A percentile compares a stretch with the other conserved stretches of the same genome.
Conservation (phyloP, 371 early-diverging fungal genomes). For the Thermomucor indicae-seudaticae region DNA sequence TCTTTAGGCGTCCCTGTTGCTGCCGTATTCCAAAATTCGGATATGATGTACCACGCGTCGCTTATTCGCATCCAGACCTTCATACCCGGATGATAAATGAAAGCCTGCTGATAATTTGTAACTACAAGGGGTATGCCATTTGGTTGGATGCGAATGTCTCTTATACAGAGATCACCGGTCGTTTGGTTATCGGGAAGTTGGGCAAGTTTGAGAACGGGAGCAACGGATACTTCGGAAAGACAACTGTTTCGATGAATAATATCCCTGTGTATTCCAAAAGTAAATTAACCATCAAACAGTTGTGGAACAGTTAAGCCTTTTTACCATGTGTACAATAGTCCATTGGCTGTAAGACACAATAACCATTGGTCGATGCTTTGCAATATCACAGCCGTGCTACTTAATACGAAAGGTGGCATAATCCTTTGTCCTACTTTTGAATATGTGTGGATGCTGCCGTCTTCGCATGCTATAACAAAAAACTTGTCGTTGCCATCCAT, state of each 20-base stretch:
- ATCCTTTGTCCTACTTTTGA: constrained; percentile 66
- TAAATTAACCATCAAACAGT: not conserved
- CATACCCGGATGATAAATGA: constrained; percentile 66
- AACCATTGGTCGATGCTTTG: constrained; percentile 55
- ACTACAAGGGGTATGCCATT: constrained; percentile 73
- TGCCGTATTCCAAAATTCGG: constrained; percentile 55
- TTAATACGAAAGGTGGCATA: constrained; percentile 66
- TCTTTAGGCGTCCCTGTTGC: constrained; percentile 7
- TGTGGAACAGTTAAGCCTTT: not conserved
- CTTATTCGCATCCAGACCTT: constrained; percentile 70
- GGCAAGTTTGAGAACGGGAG: constrained; percentile 52
- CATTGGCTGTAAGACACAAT: constrained; percentile 62
- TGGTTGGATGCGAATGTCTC: constrained; percentile 51
- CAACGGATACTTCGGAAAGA: constrained; percentile 53
- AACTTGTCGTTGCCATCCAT: constrained; percentile 59
- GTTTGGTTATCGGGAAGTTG: constrained; percentile 27
- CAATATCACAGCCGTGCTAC: constrained; percentile 59
- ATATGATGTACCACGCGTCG: constrained; percentile 58
- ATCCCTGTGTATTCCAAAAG: constrained; percentile 49
- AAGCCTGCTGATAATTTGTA: constrained; percentile 71
- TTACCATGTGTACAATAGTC: constrained; percentile 64
- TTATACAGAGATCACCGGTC: constrained; percentile 48
- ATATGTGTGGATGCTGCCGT: constrained; percentile 67
- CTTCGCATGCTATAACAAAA: constrained; percentile 62
- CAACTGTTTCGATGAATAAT: constrained; percentile 39